These are phyloP conservation scores for Suillus spraguei DNA, from an alignment of 768 basidiomycete species.

Conservation along the genomic window DNA sequence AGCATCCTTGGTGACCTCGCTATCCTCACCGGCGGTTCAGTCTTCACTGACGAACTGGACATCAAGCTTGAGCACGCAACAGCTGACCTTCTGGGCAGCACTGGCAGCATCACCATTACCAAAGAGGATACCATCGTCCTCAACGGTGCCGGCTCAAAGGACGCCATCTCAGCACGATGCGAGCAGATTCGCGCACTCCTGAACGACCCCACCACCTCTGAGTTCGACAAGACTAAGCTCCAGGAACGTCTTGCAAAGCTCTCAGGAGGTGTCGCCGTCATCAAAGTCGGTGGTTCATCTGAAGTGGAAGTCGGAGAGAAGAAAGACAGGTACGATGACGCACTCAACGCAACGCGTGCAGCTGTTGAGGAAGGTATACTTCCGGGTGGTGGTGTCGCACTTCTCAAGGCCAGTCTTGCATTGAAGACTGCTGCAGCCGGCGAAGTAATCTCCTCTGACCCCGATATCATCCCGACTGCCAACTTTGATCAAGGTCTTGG, in stretches of 20 bases:
- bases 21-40: constrained; percentile 96
- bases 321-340: constrained; percentile 98
- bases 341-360: constrained; percentile 96
- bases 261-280: constrained; percentile 95
- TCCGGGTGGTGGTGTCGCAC: constrained; percentile 93
- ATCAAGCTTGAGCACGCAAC: constrained; percentile 95
- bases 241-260: constrained; percentile 98
- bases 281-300: constrained; percentile 91
- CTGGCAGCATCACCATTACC: constrained; percentile 91
- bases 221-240: constrained; percentile 93
- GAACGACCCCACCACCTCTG: constrained; percentile 81
- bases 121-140: constrained; percentile 98
- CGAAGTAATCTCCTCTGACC: constrained; percentile 52
- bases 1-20: constrained; percentile 95
- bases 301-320: constrained; percentile 99
- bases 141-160: constrained; percentile 92
- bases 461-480: constrained; percentile 69
- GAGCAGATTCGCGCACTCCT: constrained; percentile 92
- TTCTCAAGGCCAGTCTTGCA: constrained; percentile 81
- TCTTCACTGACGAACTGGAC: constrained; percentile 96
- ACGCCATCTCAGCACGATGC: constrained; percentile 88
- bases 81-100: constrained; percentile 85
- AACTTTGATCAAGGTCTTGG: constrained; percentile 99
- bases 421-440: constrained; percentile 59
- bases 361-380: constrained; percentile 99